These are phyloP conservation scores for Aspergillus versicolor DNA, from an alignment of 2,329 filamentous ascomycete genomes.

Conservation along the genomic window DNA sequence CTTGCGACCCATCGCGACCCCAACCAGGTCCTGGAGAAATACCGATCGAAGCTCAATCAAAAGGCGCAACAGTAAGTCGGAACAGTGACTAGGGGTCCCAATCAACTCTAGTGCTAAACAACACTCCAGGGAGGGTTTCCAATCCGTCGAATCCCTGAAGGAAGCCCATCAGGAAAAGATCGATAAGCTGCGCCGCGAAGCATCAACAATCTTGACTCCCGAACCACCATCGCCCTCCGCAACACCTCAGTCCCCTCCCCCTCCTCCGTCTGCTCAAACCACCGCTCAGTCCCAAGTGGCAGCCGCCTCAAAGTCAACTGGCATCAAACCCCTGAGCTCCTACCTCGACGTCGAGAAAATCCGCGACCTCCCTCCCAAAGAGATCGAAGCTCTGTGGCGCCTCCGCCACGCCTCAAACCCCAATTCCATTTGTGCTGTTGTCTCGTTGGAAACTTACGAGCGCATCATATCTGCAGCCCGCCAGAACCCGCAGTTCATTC, in stretches of 20 bases:
- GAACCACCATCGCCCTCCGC: constrained; percentile 38
- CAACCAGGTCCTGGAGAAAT: constrained; percentile 72
- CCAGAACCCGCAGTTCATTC: constrained; percentile 80
- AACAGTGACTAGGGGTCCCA: not conserved
- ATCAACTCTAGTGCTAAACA: not conserved
- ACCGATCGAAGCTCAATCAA: constrained; percentile 76
- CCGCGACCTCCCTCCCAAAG: constrained; percentile 68
- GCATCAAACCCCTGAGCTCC: constrained; percentile 64
- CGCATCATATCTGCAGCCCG: constrained; percentile 71
- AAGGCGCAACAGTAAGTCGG: constrained; percentile 67
- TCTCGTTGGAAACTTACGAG: constrained; percentile 71
- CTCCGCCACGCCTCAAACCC: constrained; percentile 74
- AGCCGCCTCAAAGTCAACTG: constrained; percentile 50
- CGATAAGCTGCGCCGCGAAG: constrained; percentile 64
- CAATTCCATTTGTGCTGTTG: constrained; percentile 77
- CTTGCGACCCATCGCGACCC: constrained; percentile 73
- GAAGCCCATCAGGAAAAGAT: constrained; percentile 86
- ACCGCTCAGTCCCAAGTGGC: constrained; percentile 30
- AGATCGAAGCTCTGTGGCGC: constrained; percentile 87
- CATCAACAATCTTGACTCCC: constrained; percentile 56
- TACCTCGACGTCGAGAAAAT: constrained; percentile 81
- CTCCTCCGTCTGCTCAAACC: constrained; percentile 36
- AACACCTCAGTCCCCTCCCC: constrained; percentile 37
- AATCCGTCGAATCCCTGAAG: constrained; percentile 61
- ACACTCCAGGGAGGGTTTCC: constrained; percentile 62